phyloP scores from a whole-genome alignment of 805 yeast species.

The Trichomonascus vanleenenianus region DNA sequence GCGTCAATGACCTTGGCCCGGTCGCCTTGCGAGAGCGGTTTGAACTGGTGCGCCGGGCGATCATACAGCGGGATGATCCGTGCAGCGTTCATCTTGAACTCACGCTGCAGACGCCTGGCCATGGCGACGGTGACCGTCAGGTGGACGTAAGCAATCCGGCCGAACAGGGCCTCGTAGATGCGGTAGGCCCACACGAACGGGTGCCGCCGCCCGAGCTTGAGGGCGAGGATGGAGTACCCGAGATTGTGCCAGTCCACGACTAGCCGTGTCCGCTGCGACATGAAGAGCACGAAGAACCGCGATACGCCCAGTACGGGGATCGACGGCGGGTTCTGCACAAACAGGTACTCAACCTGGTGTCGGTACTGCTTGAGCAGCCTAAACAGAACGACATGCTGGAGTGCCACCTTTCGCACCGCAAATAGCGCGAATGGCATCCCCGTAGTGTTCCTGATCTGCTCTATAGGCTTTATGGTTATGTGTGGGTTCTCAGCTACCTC shows the following conservation, averaged over 20 bases:
- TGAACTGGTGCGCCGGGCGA: conserved; percentile 57
- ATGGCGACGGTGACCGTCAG: conserved; percentile 74
- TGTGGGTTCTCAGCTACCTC: conserved; percentile 19
- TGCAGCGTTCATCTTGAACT: conserved; percentile 44
- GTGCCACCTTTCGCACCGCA: conserved; percentile 49
- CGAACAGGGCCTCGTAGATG: conserved; percentile 55
- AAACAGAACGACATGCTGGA: conserved; percentile 45
- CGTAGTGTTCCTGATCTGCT: conserved; percentile 17
- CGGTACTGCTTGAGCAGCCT: conserved; percentile 44
- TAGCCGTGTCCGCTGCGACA: conserved; percentile 48
- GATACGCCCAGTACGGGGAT: conserved; percentile 70
- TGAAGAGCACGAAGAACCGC: conserved; percentile 42
- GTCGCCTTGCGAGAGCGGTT: conserved; percentile 36
- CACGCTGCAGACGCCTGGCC: conserved; percentile 49
- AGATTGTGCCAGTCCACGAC: conserved; percentile 96
- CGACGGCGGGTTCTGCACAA: conserved; percentile 85
- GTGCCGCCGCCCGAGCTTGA: conserved; percentile 50
- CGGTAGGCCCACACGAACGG: conserved; percentile 55
- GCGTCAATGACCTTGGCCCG: conserved; percentile 28
- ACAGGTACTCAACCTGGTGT: conserved; percentile 51
- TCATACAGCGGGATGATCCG: conserved; percentile 68
- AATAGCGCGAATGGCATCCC: conserved; percentile 48
- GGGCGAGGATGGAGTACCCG: conserved; percentile 72
- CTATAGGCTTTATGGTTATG: conserved; percentile 27
- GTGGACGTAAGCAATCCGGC: conserved; percentile 59